Base-by-base conservation (phyloP, 441 rosid species). In the Brassica hybrid region DNA sequence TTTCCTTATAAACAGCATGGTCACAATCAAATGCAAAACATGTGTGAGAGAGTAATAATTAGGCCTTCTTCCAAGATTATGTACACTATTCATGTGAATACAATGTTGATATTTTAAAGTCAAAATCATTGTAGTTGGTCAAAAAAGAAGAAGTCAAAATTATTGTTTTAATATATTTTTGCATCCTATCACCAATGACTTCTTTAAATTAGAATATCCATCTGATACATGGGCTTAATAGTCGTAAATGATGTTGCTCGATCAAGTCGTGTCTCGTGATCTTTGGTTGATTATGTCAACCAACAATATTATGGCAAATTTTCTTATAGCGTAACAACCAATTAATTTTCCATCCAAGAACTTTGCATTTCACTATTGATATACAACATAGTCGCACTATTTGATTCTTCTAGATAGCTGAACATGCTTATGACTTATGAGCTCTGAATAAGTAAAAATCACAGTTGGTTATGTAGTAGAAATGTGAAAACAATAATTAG, bases 261-360 rank as follows among this genome's bases (percentile, higher is more conserved):
- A 57, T 66, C n/a, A 74, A 41, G 60, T 41, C 72, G 72, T 74
- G 50, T 4, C 72, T 58, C 50, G 11, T 67, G 67, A 3, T 67
- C 21, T n/a, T 74, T 41, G 58, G 66, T 41, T 14, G 71, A 65
- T 25, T 21, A 65, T 23, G 30, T 74, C 77, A 56, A 65, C 19
- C 71, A 64, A 66, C 59, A 56, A 56, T 36, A 56, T n/a, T 3
- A 21, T n/a, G 50, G 7, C 50, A 63, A 50, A 50, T 41, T 7
- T 34, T 17, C 50, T 8, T 38, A 8, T 58, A 57, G 14, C 21
- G 12, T n/a, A 41, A 3, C 58, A 71, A 27, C 62, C 48, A 54
- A 17, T n/a, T 19, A 4, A 71, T 50, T 61, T 19, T n/a, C n/a
- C 27, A 61, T 8, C 68, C 41, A 12, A 52, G 30, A 45, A 62